Evolutionary conservation across 768 basidiomycete species (phyloP), one percentile per base, ranked within the genome.

Genomic region (Termitomyces sp.): DNA sequence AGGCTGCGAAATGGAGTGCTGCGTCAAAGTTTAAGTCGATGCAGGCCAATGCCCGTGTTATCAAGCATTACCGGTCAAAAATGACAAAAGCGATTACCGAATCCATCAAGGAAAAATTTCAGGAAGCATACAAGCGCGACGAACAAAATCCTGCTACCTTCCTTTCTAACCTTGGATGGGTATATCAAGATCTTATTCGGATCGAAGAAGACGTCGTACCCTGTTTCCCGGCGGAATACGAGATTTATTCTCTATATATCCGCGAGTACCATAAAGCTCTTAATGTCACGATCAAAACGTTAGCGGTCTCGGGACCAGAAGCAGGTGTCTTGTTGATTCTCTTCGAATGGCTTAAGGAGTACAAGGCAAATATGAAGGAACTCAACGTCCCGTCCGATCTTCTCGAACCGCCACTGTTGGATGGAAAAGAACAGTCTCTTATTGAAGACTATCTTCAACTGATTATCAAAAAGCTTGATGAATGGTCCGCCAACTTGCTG

Each of bases 401-500:
- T 52, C 76, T 97, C 33, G 85, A 93, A 54, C 97, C 96, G 0
- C 86, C 95, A 0, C 76, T 98, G n/a, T 79, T 99, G 35, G 94
- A 94, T 58, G 96, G 97, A 57, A 94, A 94, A 69, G 94, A 96
- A 67, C 93, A 97, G 69, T 76, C 76, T 30, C 81, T 99, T 57
- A 94, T 98, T 63, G 96, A 99, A 64, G 94, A 95, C 66, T 99
- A 99, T 72, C 85, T 97, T 53, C 84, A 86, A 62, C 81, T 98
- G 60, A 95, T 99, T 71, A 85, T 97, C 68, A 84, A 81, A 71
- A 98, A 98, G 71, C 86, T 98, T 52, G 95, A 98, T 71, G 96
- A 99, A 70, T 99, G 97, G 97, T 88, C 92, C 6, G 73, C 80
- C 47, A 98, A 97, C 70, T 79, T 98, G 54, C 95, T 97, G 90